A percentile compares a stretch with the other conserved stretches of the same genome.
These are phyloP conservation scores for Murraya koenigii DNA, from an alignment of 345 rosid species.

Conservation along the genomic window DNA sequence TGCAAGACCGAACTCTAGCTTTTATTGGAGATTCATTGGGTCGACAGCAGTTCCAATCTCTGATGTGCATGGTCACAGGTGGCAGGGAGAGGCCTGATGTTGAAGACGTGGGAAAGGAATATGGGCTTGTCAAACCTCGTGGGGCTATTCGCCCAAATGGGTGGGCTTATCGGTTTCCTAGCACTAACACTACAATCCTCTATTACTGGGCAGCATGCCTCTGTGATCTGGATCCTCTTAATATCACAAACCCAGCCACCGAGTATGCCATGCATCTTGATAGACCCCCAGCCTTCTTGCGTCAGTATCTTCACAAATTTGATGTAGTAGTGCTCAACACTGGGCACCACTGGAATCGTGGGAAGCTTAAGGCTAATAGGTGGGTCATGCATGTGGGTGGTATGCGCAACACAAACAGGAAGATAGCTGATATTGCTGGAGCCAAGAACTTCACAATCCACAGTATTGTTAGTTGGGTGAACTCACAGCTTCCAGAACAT, in stretches of 20 bases:
- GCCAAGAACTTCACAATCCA: conserved; percentile 76
- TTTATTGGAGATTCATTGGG: conserved; percentile 90
- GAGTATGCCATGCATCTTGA: conserved; percentile 84
- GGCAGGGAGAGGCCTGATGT: conserved; percentile 49
- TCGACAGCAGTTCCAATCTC: conserved; percentile 77
- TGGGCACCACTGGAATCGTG: conserved; percentile 84
- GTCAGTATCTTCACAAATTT: conserved; percentile 47
- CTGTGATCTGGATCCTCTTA: conserved; percentile 61
- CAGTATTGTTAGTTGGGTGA: conserved; percentile 66
- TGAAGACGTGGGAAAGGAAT: conserved; percentile 57
- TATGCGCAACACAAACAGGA: conserved; percentile 46
- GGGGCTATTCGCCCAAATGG: conserved; percentile 64
- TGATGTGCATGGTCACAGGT: conserved; percentile 80
- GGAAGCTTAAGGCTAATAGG: conserved; percentile 58
- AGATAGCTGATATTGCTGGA: conserved; percentile 51
- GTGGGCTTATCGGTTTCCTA: conserved; percentile 73
- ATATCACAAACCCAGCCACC: conserved; percentile 41
- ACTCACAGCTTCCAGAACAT: conserved; percentile 54
- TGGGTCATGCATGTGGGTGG: conserved; percentile 82
- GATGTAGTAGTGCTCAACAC: conserved; percentile 75
- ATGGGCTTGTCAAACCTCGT: conserved; percentile 46
- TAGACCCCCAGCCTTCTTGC: conserved; percentile 72
- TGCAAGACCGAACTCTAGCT: conserved; percentile 69
- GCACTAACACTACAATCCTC: conserved; percentile 64
- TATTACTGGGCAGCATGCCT: conserved; percentile 79